Evolutionary conservation across 805 yeast species (phyloP), one percentile per base, ranked within the genome.

Genomic region (Kazachstania africana): DNA sequence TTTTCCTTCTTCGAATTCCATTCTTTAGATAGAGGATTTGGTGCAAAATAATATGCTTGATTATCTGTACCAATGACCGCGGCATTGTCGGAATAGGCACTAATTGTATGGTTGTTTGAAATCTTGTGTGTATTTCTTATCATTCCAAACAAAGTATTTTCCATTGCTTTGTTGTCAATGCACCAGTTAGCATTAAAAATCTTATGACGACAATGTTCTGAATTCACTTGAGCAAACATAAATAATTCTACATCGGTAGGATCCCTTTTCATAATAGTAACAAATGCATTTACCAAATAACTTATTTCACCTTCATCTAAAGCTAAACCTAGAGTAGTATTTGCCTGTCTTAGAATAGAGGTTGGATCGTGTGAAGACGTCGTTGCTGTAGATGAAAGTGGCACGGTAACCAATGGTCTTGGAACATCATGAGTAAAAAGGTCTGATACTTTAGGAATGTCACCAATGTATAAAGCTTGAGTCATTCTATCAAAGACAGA

Each of bases 141-240:
- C 97, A 91, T 87, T 61, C 81, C 75, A 66, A 91, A 91, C 44
- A 91, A 65, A 13, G 94, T 69, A 48, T 70, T 52, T 32, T 78
- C 75, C 58, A 83, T 81, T 48, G 69, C 61, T 32, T 71, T 69
- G 32, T 83, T 85, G 57, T 91, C 96, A 42, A 91, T 82, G 41
- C 81, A 81, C 99, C 99, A 91, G 48, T 82, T 93, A 26, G 99
- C 98, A 52, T 91, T 91, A 70, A 91, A 91, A 45, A 91, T 91
- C 65, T 91, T 91, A 65, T 91, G 99, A 59, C 99, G 82, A 66
- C 99, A 91, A 64, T 91, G 99, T 62, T 91, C 99, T 16, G 96
- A 85, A 66, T 91, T 91, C 44, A 91, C 98, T 63, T 91, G 99
- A 26, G 98, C 99, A 66, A 91, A 91, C 96, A 91, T 91, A 61